phyloP scores from a whole-genome alignment of 2,329 filamentous ascomycete species.

The Colletotrichum cuscutae region DNA sequence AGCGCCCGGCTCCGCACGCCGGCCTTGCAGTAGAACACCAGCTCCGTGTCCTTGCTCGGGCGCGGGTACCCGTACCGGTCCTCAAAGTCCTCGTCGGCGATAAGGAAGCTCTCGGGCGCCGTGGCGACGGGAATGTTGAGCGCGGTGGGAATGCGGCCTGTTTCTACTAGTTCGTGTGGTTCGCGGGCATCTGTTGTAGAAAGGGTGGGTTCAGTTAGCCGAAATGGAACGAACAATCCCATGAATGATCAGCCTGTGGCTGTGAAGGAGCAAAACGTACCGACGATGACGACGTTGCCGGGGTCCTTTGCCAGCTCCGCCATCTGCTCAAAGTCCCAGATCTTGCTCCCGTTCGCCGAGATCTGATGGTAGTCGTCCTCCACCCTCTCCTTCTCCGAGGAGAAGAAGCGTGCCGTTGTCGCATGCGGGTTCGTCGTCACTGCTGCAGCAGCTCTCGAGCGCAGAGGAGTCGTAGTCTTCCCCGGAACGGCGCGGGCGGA shows the following conservation, averaged over 20 bases:
- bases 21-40: conserved; percentile 94
- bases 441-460: background rate
- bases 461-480: background rate
- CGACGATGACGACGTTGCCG: conserved; percentile 20
- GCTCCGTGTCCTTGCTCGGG: conserved; percentile 62
- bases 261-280: background rate
- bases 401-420: conserved; percentile 16
- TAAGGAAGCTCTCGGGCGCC: conserved; percentile 81
- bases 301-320: conserved; percentile 1
- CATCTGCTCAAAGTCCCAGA: conserved; percentile 63
- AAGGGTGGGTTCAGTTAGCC: background rate
- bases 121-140: conserved; percentile 85
- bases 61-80: conserved; percentile 83
- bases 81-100: conserved; percentile 81
- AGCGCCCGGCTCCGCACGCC: conserved; percentile 85
- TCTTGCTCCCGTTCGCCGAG: conserved; percentile 44
- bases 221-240: background rate
- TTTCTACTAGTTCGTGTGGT: conserved; percentile 70
- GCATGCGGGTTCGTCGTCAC: background rate
- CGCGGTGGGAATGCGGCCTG: conserved; percentile 81
- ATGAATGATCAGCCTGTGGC: background rate
- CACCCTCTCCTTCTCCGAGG: conserved; percentile 2
- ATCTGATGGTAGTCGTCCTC: conserved; percentile 27
- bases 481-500: background rate
- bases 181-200: conserved; percentile 73